These are phyloP conservation scores for Ceratocystis albifundus DNA, from an alignment of 2,329 filamentous ascomycete genomes.

Conservation along the genomic window DNA sequence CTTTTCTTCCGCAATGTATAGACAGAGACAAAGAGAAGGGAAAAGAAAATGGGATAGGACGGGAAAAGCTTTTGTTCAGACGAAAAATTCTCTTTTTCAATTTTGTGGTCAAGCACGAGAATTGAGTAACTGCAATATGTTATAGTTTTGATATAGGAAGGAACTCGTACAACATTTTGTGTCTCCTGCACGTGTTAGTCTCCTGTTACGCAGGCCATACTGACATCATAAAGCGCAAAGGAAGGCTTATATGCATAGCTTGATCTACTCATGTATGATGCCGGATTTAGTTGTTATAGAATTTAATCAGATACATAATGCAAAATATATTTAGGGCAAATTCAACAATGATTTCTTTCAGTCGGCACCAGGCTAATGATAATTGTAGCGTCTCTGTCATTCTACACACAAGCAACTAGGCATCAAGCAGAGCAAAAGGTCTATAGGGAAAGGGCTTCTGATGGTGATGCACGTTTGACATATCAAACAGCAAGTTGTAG, in stretches of 20 bases:
- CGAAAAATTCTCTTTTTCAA: not conserved
- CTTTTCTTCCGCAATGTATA: not conserved
- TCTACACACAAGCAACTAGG: not conserved
- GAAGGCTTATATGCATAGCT: not conserved
- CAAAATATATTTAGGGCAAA: not conserved
- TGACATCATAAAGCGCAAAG: not conserved
- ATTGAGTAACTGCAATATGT: not conserved
- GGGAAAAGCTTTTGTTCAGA: not conserved
- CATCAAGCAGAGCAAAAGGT: not conserved
- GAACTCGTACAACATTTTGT: not conserved
- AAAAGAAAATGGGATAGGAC: not conserved
- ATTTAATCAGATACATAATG: not conserved
- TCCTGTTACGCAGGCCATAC: not conserved
- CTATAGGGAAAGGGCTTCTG: not conserved
- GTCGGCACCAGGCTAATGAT: not conserved
- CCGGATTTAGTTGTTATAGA: not conserved
- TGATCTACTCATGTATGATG: not conserved
- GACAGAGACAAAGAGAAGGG: not conserved
- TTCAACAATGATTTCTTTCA: not conserved
- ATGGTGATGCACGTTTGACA: not conserved
- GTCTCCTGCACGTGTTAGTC: constrained; percentile 1
- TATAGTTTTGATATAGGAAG: not conserved
- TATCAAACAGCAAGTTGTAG: not conserved
- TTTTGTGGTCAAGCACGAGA: not conserved
- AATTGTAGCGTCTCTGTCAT: not conserved